Evolutionary conservation across 2,329 filamentous ascomycete species (phyloP).

Genomic region (Verticillium tricorpus): DNA sequence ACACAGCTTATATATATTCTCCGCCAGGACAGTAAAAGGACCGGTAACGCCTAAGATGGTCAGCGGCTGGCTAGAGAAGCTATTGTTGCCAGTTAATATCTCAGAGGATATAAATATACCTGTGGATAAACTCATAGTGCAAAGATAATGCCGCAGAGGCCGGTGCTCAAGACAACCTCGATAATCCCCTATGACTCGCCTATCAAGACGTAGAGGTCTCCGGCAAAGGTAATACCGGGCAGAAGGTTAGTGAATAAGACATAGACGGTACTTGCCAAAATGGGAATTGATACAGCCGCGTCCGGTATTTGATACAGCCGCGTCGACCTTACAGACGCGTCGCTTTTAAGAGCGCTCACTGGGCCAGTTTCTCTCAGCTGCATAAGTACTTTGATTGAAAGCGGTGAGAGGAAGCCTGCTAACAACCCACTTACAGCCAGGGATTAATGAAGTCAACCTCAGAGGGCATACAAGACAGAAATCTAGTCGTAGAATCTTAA

Average conservation of each 20-base stretch:
- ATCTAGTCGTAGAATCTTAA: too few species aligned
- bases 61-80: slow-evolving; percentile 55
- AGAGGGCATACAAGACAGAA: too few species aligned
- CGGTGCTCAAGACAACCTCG: slow-evolving; percentile 63
- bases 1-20: slow-evolving; percentile 60
- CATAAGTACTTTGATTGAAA: too few species aligned
- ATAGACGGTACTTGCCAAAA: slow-evolving; percentile 61
- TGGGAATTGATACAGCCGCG: too few species aligned
- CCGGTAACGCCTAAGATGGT: slow-evolving; percentile 64
- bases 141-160: slow-evolving; percentile 59
- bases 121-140: slow-evolving; percentile 39
- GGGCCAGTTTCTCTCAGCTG: too few species aligned
- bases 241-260: slow-evolving; percentile 65
- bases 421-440: too few species aligned
- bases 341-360: too few species aligned
- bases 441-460: too few species aligned
- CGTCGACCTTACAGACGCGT: too few species aligned
- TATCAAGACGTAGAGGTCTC: slow-evolving; percentile 58
- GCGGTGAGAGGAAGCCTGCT: too few species aligned
- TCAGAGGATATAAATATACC: background rate
- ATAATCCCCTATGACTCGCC: slow-evolving; percentile 62
- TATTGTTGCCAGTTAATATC: slow-evolving; percentile 11
- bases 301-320: too few species aligned
- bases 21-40: slow-evolving; percentile 62
- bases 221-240: slow-evolving; percentile 63